A percentile compares a stretch with the other conserved stretches of the same genome.
These are phyloP conservation scores for Acanthamoeba castellanii DNA, from an alignment of 208 protist genomes.

Conservation along the genomic window DNA sequence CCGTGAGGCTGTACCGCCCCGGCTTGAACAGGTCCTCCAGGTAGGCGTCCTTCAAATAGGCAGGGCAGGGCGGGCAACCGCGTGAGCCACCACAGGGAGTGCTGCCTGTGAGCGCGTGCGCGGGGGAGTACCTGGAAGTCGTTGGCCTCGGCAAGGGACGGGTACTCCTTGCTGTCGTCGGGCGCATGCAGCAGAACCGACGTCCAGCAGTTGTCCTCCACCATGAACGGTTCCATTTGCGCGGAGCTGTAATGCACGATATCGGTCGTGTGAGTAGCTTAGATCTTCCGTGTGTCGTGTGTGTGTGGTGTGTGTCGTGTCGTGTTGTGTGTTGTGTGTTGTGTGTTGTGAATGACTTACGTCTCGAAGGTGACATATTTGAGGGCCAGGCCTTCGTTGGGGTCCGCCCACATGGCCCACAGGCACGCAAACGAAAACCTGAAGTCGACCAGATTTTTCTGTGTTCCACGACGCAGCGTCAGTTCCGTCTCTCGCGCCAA, in stretches of 20 bases:
- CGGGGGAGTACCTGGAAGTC: not conserved
- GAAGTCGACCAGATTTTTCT: conserved; percentile 68
- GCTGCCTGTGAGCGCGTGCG: not conserved
- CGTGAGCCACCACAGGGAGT: not conserved
- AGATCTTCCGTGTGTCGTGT: not conserved
- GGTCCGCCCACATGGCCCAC: conserved; percentile 68
- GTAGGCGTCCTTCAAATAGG: not conserved
- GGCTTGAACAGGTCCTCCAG: conserved; percentile 54
- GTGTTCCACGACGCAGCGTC: not conserved
- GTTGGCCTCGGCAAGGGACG: not conserved
- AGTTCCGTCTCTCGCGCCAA: not conserved
- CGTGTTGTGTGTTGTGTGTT: not conserved
- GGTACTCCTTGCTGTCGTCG: conserved; percentile 14
- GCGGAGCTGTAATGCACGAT: not conserved
- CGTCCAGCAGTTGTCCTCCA: conserved; percentile 75
- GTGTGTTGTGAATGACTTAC: not conserved
- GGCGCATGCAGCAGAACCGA: conserved; percentile 32
- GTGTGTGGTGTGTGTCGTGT: not conserved
- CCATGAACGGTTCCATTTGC: conserved; percentile 53
- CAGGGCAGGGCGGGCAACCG: not conserved
- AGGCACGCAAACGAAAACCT: conserved; percentile 57
- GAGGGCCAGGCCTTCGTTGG: conserved; percentile 62
- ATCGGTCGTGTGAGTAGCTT: not conserved
- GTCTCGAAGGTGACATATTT: conserved; percentile 75
- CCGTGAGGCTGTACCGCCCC: conserved; percentile 24